Evolutionary conservation across 495 filamentous ascomycete species (phyloP), one percentile per base, ranked within the genome.

Genomic region (Podospora australis): DNA sequence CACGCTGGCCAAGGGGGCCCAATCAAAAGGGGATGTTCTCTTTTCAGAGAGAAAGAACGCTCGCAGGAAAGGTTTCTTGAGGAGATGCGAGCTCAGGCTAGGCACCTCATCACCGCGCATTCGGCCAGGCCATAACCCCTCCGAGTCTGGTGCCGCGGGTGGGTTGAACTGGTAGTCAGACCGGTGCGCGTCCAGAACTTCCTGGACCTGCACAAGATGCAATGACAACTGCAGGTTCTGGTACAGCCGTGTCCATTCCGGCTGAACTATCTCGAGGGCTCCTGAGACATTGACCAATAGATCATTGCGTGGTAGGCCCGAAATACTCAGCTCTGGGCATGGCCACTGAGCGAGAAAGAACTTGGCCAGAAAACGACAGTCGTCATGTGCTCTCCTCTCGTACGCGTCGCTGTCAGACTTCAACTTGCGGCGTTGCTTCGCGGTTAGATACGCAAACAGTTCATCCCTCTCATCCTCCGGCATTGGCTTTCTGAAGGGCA

Each of bases 211-310:
- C 8, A 56, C 19, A 14, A 81, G 28, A 49, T 78, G 73, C 4
- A 54, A 14, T 1, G 61, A 65, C 1, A 82, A 53, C 39, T 72
- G 62, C 8, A 62, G 38, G 44, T 81, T 81, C 11, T 63, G 56
- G 23, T 59, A 67, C 24, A 73, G 49, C 0, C 74, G 67, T 24
- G 53, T 29, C 78, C 78, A 82, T 46, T 80, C 76, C 2, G 67
- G 62, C 7, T 47, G 26, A 16, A 80, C 54, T 2, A 46, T 51
- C 3, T 70, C 53, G n/a, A 77, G 17, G 1, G 73, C 71, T 3
- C 48, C 16, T 2, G 42, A 43, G 26, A 56, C 21, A 46, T 78
- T 50, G 7, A 80, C 39, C 28, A 65, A 46, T 3, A 53, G 38
- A 16, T 39, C 21, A 4, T 10, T 25, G 19, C 23, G 20, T 26